phyloP scores from a whole-genome alignment of 352 stramenopile genomes.

The Pythium guiyangense region DNA sequence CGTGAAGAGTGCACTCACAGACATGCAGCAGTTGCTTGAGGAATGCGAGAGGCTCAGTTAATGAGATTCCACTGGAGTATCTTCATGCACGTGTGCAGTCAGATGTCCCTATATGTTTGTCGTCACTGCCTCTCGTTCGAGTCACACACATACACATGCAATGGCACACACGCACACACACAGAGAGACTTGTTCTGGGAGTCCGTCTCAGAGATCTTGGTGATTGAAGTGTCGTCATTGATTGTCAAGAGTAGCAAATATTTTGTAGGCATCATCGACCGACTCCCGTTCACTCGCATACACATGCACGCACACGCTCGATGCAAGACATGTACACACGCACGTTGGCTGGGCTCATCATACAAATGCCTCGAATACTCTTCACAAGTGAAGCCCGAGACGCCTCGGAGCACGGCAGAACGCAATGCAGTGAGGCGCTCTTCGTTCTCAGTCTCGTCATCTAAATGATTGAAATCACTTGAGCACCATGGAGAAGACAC shows the following conservation, averaged over 20 bases:
- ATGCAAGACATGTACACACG: slow-evolving; percentile 14
- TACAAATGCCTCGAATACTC: slow-evolving; percentile 91
- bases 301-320: neutral
- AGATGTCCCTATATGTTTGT: slow-evolving; percentile 90
- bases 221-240: slow-evolving; percentile 87
- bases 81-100: slow-evolving; percentile 54
- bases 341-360: slow-evolving; percentile 70
- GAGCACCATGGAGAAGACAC: slow-evolving; percentile 26
- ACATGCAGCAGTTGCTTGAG: neutral
- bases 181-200: neutral
- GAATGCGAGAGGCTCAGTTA: slow-evolving; percentile 73
- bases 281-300: slow-evolving; percentile 1
- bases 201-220: slow-evolving; percentile 89
- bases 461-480: slow-evolving; percentile 88
- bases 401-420: slow-evolving; percentile 69
- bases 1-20: neutral
- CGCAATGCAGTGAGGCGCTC: slow-evolving; percentile 57
- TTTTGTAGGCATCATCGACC: slow-evolving; percentile 81
- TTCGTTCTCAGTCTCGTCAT: slow-evolving; percentile 90
- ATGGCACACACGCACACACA: neutral
- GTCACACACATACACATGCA: slow-evolving; percentile 4
- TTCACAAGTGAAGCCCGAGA: slow-evolving; percentile 66
- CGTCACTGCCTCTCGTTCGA: slow-evolving; percentile 57
- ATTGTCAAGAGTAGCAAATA: slow-evolving; percentile 92
- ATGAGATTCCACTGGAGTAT: slow-evolving; percentile 90